Evolutionary conservation across 2,329 filamentous ascomycete species (phyloP).

Genomic region (Stachybotrys chlorohalonatus): DNA sequence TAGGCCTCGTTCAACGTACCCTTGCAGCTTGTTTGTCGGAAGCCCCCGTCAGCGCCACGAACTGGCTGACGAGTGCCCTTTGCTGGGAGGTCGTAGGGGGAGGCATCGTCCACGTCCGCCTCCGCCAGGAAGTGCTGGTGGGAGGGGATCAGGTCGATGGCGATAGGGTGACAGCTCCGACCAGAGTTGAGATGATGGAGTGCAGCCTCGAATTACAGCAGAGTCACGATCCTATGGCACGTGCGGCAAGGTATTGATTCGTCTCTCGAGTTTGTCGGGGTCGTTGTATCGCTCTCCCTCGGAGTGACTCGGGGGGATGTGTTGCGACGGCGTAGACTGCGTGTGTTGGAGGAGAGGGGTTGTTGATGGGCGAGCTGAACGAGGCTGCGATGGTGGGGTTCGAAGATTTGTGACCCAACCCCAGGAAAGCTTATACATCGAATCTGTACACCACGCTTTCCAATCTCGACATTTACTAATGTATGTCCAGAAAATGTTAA

Average conservation of each 20-base stretch:
- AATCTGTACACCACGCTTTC: not conserved
- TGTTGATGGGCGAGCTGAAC: not conserved
- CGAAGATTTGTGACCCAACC: not conserved
- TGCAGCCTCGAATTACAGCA: not conserved
- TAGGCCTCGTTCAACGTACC: slow-evolving; percentile 23
- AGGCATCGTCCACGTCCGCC: slow-evolving; percentile 19
- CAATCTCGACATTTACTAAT: not conserved
- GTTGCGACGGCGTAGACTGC: no score
- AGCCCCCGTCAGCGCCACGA: slow-evolving; percentile 32
- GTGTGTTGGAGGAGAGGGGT: not conserved
- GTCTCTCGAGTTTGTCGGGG: not conserved
- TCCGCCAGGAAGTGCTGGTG: not conserved
- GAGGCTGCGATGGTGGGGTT: slow-evolving; percentile 11
- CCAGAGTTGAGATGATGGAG: not conserved
- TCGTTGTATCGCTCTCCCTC: no score
- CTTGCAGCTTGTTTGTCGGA: slow-evolving; percentile 32
- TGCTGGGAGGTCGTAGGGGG: slow-evolving; percentile 27
- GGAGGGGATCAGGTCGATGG: not conserved
- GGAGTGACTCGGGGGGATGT: no score
- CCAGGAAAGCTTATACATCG: not conserved
- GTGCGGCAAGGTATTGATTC: not conserved
- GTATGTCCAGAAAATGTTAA: no score
- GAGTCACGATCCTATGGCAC: not conserved
- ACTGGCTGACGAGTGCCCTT: slow-evolving; percentile 30
- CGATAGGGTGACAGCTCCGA: not conserved